phyloP scores from a whole-genome alignment of 2,329 filamentous ascomycete genomes.

The Cercospora brassicicola region DNA sequence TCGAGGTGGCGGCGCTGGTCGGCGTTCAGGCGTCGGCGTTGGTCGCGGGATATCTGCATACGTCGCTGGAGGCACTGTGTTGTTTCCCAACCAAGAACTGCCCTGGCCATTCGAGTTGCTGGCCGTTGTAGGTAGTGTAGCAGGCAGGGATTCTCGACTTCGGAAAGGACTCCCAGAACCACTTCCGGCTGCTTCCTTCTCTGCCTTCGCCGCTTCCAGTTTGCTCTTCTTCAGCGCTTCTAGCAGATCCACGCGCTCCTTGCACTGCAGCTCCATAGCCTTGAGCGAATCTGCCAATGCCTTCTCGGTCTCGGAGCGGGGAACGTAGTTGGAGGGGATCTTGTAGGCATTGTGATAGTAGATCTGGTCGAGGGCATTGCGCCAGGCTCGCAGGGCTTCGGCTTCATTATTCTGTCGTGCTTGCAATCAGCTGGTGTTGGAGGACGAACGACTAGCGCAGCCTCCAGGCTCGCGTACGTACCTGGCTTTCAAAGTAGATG shows the following conservation, averaged over 20 bases:
- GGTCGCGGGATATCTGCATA: conserved; percentile 79
- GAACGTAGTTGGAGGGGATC: conserved; percentile 66
- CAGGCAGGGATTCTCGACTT: conserved; percentile 31
- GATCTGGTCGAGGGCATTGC: conserved; percentile 81
- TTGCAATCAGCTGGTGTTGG: not conserved
- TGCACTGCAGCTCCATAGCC: conserved; percentile 85
- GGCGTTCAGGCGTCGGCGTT: conserved; percentile 25
- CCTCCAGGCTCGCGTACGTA: conserved; percentile 43
- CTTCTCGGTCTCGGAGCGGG: conserved; percentile 78
- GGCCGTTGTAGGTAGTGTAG: conserved; percentile 14
- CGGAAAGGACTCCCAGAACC: conserved; percentile 23
- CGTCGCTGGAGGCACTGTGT: conserved; percentile 76
- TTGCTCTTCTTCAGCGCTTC: conserved; percentile 72
- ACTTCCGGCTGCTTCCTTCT: conserved; percentile 26
- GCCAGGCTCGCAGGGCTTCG: conserved; percentile 90
- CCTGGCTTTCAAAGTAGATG: conserved; percentile 92
- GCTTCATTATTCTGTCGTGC: conserved; percentile 79
- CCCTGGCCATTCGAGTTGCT: conserved; percentile 18
- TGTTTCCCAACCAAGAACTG: conserved; percentile 67
- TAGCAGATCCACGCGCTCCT: conserved; percentile 85
- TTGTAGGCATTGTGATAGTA: conserved; percentile 80
- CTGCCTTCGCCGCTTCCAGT: conserved; percentile 52
- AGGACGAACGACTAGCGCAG: not conserved
- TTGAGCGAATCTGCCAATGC: conserved; percentile 77
- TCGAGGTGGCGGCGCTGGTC: conserved; percentile 42